A percentile compares a stretch with the other conserved stretches of the same genome.
Conservation (phyloP, 331 rosid genomes). For the Cydonia oblonga region DNA sequence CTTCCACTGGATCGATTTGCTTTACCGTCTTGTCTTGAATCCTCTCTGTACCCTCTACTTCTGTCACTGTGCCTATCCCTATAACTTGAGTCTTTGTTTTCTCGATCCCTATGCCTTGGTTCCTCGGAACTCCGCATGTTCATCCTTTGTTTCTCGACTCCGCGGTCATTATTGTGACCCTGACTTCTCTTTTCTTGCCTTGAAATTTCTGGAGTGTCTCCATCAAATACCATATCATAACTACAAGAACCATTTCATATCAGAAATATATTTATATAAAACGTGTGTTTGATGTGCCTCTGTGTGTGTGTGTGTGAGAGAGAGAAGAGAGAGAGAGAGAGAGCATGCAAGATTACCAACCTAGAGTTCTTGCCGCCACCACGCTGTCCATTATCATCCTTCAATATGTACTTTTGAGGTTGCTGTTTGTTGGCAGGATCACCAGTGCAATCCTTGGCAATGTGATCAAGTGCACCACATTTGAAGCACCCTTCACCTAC, state of each 20-base stretch:
- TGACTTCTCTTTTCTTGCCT: constrained; percentile 27
- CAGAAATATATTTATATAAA: background rate
- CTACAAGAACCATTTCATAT: constrained; percentile 29
- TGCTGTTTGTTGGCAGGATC: constrained; percentile 31
- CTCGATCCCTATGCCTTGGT: constrained; percentile 27
- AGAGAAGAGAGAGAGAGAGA: no score
- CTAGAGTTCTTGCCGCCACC: constrained; percentile 56
- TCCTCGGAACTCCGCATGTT: constrained; percentile 25
- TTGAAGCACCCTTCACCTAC: constrained; percentile 84
- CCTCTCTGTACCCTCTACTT: constrained; percentile 30
- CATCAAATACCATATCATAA: constrained; percentile 89
- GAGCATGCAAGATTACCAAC: constrained; percentile 28
- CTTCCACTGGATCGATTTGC: constrained; percentile 29
- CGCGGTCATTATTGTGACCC: constrained; percentile 23
- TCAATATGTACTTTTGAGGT: constrained; percentile 45
- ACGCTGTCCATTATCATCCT: constrained; percentile 59
- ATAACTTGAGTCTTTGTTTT: constrained; percentile 28
- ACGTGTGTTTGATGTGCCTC: background rate
- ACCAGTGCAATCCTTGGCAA: constrained; percentile 76
- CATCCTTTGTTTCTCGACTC: constrained; percentile 21
- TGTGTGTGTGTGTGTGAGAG: background rate
- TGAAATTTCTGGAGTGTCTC: constrained; percentile 44
- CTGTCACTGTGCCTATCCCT: constrained; percentile 34
- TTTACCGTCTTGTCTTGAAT: constrained; percentile 27
- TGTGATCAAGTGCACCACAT: constrained; percentile 76